Evolutionary conservation across 139 green algal genomes (phyloP).

Genomic region (Chlamydomonas applanata): DNA sequence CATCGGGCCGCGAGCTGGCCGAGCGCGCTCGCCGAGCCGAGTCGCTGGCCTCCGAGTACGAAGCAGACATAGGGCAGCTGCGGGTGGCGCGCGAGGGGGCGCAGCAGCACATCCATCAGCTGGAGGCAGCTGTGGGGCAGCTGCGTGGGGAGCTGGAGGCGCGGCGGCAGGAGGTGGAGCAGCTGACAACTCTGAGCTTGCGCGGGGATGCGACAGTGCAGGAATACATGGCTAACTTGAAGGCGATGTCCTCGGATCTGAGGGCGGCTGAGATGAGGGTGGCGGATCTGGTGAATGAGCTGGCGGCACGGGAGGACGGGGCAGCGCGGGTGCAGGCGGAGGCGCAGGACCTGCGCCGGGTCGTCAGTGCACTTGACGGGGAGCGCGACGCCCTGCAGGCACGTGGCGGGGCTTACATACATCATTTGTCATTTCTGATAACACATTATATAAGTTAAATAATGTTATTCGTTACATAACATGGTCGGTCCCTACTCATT

Average conservation of each 20-base stretch:
- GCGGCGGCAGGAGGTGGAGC: slow-evolving; percentile 47
- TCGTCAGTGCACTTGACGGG: slow-evolving; percentile 30
- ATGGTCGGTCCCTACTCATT: too few relatives aligned
- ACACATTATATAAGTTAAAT: too few relatives aligned
- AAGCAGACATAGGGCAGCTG: slow-evolving; percentile 43
- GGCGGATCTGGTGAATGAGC: slow-evolving; percentile 40
- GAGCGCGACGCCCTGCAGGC: slow-evolving; percentile 45
- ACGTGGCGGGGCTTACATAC: not conserved
- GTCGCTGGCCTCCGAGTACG: slow-evolving; percentile 39
- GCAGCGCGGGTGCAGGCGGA: slow-evolving; percentile 21
- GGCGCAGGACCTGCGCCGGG: slow-evolving; percentile 21
- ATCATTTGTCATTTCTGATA: too few relatives aligned
- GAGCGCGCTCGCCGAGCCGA: slow-evolving; percentile 55
- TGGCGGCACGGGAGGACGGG: slow-evolving; percentile 36
- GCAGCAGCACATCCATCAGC: slow-evolving; percentile 1
- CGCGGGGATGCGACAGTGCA: slow-evolving; percentile 68
- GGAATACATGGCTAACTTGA: slow-evolving; percentile 67
- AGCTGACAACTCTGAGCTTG: slow-evolving; percentile 60
- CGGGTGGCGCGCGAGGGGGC: slow-evolving; percentile 24
- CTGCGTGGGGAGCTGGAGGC: slow-evolving; percentile 20
- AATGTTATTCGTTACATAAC: too few relatives aligned
- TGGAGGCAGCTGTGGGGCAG: slow-evolving; percentile 24
- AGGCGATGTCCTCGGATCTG: slow-evolving; percentile 47
- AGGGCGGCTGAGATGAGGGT: slow-evolving; percentile 44
- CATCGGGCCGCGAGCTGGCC: slow-evolving; percentile 33